Conservation (phyloP, 148 eudicot species). For the Nepenthes mirabilis region DNA sequence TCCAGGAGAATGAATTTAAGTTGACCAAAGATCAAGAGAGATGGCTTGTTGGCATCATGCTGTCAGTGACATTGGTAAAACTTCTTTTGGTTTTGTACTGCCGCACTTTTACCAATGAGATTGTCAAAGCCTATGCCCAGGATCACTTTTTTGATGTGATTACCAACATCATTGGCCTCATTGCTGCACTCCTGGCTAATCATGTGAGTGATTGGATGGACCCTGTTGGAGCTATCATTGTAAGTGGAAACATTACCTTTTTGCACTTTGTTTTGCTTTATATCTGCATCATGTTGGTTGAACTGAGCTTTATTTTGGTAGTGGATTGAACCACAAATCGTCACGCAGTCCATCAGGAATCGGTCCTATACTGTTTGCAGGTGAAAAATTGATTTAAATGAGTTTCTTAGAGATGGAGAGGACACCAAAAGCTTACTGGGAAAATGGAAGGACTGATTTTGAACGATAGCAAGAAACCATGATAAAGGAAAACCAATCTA, state of each 20-base stretch:
- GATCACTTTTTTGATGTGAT: conserved; percentile 99
- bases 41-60: conserved; percentile 90
- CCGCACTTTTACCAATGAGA: conserved; percentile 82
- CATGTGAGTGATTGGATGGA: conserved; percentile 70
- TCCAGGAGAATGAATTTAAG: conserved; percentile 40
- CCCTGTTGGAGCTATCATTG: conserved; percentile 91
- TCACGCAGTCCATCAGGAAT: too few species aligned
- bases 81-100: conserved; percentile 68
- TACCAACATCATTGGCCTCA: conserved; percentile 73
- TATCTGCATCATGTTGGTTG: background rate
- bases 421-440: too few species aligned
- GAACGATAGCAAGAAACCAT: too few species aligned
- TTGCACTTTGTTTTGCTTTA: background rate
- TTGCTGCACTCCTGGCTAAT: conserved; percentile 81
- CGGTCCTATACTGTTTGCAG: too few species aligned
- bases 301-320: background rate
- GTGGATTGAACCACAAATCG: background rate
- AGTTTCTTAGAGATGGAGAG: too few species aligned
- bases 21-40: conserved; percentile 46
- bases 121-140: conserved; percentile 93
- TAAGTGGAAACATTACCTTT: conserved; percentile 19
- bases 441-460: too few species aligned
- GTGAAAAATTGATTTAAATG: too few species aligned
- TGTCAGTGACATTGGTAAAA: conserved; percentile 73
- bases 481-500: too few species aligned